Base-by-base conservation (phyloP, 169 alveolate genomes). In the Plasmodium vivax region DNA sequence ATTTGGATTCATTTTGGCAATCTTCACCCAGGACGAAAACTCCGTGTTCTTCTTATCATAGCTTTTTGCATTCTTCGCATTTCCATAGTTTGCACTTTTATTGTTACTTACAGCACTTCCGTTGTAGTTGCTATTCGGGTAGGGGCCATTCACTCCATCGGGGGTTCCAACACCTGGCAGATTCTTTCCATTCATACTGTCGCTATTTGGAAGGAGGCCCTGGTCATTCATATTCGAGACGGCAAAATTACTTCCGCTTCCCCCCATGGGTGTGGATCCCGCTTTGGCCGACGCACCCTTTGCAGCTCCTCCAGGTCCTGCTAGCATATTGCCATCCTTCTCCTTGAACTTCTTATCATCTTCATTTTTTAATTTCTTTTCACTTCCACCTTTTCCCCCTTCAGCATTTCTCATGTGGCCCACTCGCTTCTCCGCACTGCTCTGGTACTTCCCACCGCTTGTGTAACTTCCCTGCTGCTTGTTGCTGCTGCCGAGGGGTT, bases 41-140 rank as follows among this genome's bases (percentile, higher is more conserved):
- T 92, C 95, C 92, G 74, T 82, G 16, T 34, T 92, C 34, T 92
- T 92, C 68, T 82, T 81, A 8, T 92, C 95, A 47, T 73, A 82
- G 72, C 73, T 82, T 83, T 92, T 92, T 1, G 58, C 23, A 81
- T 92, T 92, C 34, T 92, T 92, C 58, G 75, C 45, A 27, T 47
- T 82, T n/a, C 30, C 71, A 72, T 92, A 92, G 56, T 47, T 88
- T 72, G 30, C 41, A 34, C 45, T 68, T 58, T 88, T 88, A 23
- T 72, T 84, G 51, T 47, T 47, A 34, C 45, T 47, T 30, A 71
- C 32, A 1, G 36, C 87, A 43, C 1, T 58, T n/a, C 3, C 68
- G 62, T 81, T 51, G 47, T 45, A 41, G 23, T 32, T 54, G 7
- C 9, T 47, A 45, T 82, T 51, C 9, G 79, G 51, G 71, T 41